phyloP scores from a whole-genome alignment of 2,329 filamentous ascomycete genomes.

The Cladophialophora immunda region DNA sequence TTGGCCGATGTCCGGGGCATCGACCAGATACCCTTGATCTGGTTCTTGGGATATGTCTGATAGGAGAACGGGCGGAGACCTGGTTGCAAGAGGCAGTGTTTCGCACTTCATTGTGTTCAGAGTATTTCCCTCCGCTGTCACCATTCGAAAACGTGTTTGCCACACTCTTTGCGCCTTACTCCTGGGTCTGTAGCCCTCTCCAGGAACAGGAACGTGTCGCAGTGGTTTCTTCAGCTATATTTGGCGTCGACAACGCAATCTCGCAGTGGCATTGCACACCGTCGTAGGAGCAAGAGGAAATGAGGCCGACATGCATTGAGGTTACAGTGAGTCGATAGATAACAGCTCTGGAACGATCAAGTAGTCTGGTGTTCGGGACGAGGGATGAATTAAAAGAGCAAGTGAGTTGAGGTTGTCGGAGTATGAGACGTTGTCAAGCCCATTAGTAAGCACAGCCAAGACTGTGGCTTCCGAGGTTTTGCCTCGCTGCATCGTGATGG shows the following conservation, averaged over 20 bases:
- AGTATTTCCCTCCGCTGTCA: not conserved
- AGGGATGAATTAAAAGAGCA: not conserved
- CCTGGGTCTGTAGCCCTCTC: not conserved
- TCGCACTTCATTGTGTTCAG: conserved; percentile 1
- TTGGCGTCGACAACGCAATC: conserved; percentile 2
- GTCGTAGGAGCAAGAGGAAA: not conserved
- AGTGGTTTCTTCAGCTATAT: not conserved
- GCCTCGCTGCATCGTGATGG: not conserved
- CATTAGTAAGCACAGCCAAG: conserved; percentile 2
- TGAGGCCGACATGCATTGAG: not conserved
- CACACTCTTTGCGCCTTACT: not conserved
- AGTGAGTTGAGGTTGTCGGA: not conserved
- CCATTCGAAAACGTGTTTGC: conserved; percentile 9
- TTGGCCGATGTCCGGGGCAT: conserved; percentile 19
- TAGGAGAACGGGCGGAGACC: conserved; percentile 11
- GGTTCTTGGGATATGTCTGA: conserved; percentile 18
- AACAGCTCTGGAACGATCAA: not conserved
- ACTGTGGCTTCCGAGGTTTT: not conserved
- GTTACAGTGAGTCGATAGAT: not conserved
- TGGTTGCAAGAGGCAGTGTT: conserved; percentile 11
- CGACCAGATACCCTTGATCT: conserved; percentile 11
- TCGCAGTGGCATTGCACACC: not conserved
- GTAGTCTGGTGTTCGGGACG: not conserved
- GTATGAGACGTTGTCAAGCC: not conserved
- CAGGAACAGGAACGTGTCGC: not conserved